Evolutionary conservation across 2,329 filamentous ascomycete genomes (phyloP).

Genomic region (Exophiala sp.): DNA sequence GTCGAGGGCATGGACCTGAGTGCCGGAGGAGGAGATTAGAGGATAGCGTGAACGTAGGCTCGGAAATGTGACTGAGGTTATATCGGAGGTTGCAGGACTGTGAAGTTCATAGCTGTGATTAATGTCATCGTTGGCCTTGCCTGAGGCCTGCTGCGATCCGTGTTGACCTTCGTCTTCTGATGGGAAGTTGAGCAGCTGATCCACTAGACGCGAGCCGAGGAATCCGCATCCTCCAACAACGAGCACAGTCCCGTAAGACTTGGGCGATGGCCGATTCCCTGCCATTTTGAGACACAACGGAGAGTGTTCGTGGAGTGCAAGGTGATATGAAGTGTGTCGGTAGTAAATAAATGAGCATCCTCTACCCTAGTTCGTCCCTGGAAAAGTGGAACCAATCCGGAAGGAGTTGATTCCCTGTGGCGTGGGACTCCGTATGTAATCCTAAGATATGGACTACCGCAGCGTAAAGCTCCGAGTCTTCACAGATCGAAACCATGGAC

Average conservation of each 20-base stretch:
- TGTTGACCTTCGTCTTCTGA: slow-evolving; percentile 33
- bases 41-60: slow-evolving; percentile 39
- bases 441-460: too few relatives aligned
- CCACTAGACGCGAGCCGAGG: slow-evolving; percentile 74
- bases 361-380: slow-evolving; percentile 11
- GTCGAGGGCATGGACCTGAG: slow-evolving; percentile 63
- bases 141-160: background rate
- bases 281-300: slow-evolving; percentile 13
- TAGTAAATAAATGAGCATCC: too few relatives aligned
- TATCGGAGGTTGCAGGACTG: slow-evolving; percentile 28
- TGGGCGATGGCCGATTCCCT: slow-evolving; percentile 26
- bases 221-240: slow-evolving; percentile 81
- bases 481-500: too few relatives aligned
- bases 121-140: slow-evolving; percentile 29
- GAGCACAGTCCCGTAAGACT: slow-evolving; percentile 61
- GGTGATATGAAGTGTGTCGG: too few relatives aligned
- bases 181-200: slow-evolving; percentile 60
- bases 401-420: slow-evolving; percentile 9
- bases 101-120: slow-evolving; percentile 32
- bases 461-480: too few relatives aligned
- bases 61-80: slow-evolving; percentile 35
- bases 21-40: slow-evolving; percentile 37
- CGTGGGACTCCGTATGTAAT: too few relatives aligned
- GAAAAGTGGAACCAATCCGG: slow-evolving; percentile 15
- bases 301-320: too few relatives aligned